phyloP scores from a whole-genome alignment of 208 protist species.

The Kentomonas sorsogonicus region DNA sequence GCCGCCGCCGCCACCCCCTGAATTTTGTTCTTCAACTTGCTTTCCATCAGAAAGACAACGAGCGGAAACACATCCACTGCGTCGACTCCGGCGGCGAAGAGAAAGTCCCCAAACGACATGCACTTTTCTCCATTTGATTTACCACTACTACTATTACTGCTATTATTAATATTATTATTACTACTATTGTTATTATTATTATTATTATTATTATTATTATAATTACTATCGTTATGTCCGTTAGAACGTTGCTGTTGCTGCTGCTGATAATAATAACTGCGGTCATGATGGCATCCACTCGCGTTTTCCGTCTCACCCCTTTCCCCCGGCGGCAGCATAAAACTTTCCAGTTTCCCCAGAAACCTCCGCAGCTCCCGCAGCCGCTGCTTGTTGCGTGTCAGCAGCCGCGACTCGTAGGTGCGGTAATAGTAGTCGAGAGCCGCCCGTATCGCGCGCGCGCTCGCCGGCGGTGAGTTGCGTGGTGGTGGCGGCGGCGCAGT shows the following conservation, averaged over 20 bases:
- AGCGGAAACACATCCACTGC: constrained; percentile 64
- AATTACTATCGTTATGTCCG: not conserved
- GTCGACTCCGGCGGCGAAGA: constrained; percentile 75
- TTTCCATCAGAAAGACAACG: constrained; percentile 46
- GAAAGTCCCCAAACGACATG: constrained; percentile 38
- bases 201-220: not conserved
- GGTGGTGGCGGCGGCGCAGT: constrained; percentile 81
- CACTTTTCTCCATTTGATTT: constrained; percentile 2
- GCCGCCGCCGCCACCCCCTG: constrained; percentile 60
- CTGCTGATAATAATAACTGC: constrained; percentile 6
- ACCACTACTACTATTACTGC: not conserved
- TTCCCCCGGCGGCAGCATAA: not conserved
- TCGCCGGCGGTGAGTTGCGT: constrained; percentile 36
- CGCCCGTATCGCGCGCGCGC: constrained; percentile 24
- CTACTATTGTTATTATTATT: too few species aligned
- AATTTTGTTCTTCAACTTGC: constrained; percentile 63
- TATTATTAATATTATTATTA: not conserved
- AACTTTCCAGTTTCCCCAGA: constrained; percentile 25
- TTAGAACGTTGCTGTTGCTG: not conserved
- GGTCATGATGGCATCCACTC: too few species aligned
- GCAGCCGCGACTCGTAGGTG: constrained; percentile 74
- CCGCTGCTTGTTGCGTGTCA: constrained; percentile 82
- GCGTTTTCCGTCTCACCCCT: not conserved
- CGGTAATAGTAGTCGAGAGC: constrained; percentile 60
- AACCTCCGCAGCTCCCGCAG: constrained; percentile 79